These are phyloP conservation scores for Bremia lactucae DNA, from an alignment of 352 stramenopile species.

Conservation along the genomic window DNA sequence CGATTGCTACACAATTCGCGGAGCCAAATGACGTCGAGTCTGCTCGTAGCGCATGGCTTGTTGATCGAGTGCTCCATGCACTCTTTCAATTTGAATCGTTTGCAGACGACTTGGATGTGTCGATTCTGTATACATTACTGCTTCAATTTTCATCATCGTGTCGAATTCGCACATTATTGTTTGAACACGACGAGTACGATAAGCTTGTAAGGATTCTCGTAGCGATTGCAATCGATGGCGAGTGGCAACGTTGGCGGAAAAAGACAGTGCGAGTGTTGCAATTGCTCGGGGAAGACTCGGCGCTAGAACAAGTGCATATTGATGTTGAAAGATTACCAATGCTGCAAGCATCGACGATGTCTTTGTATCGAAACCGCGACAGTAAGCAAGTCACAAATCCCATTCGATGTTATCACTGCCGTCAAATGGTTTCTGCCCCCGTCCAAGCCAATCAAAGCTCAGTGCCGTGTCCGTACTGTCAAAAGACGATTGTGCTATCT, in stretches of 20 bases:
- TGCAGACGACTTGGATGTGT: slow-evolving; percentile 35
- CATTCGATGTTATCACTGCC: slow-evolving; percentile 50
- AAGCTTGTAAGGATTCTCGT: slow-evolving; percentile 31
- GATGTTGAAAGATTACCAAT: slow-evolving; percentile 9
- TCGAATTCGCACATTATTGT: slow-evolving; percentile 25
- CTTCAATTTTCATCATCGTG: slow-evolving; percentile 28
- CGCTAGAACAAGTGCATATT: slow-evolving; percentile 21
- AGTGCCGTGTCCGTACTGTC: slow-evolving; percentile 33
- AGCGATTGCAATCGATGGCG: slow-evolving; percentile 16
- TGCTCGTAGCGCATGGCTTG: slow-evolving; percentile 29
- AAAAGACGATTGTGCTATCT: slow-evolving; percentile 28
- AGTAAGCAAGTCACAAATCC: slow-evolving; percentile 17
- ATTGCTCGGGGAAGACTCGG: slow-evolving; percentile 40
- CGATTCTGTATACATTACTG: slow-evolving; percentile 30
- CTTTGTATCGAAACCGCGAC: slow-evolving; percentile 7
- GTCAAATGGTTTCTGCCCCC: slow-evolving; percentile 35
- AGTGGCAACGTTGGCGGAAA: slow-evolving; percentile 32
- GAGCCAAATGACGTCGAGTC: slow-evolving; percentile 10
- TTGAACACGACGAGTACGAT: slow-evolving; percentile 36
- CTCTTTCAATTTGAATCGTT: slow-evolving; percentile 29
- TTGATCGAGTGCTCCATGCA: slow-evolving; percentile 38
- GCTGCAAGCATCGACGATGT: slow-evolving; percentile 8
- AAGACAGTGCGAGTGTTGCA: slow-evolving; percentile 25
- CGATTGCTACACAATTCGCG: slow-evolving; percentile 3
- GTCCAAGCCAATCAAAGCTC: slow-evolving; percentile 17